Percentiles rank a stretch among this genome's conserved stretches.
Evolutionary conservation across 2,329 filamentous ascomycete genomes (phyloP).

Genomic region (Ophiocordyceps camponoti-floridani): DNA sequence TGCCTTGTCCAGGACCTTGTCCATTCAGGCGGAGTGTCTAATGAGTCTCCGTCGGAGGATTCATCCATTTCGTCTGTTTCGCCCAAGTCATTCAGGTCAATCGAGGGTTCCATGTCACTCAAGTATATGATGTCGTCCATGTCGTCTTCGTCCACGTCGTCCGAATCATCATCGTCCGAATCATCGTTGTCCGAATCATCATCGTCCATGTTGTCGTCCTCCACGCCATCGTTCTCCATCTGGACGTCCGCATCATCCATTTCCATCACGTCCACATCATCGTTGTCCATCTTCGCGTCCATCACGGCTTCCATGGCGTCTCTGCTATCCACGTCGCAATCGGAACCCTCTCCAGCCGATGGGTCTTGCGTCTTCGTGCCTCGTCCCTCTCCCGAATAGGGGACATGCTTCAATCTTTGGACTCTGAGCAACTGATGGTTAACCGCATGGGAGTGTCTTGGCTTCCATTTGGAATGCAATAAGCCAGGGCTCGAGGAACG

Average conservation of each 20-base stretch:
- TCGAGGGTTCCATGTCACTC: background rate
- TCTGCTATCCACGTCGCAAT: no score
- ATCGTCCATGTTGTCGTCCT: background rate
- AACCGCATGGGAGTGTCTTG: no score
- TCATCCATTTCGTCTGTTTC: background rate
- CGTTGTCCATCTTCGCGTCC: no score
- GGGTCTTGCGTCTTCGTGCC: no score
- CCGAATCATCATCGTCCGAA: background rate
- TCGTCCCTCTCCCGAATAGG: no score
- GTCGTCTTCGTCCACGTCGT: background rate
- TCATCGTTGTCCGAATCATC: background rate
- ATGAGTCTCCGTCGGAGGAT: background rate
- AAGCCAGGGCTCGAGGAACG: no score
- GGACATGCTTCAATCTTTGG: no score
- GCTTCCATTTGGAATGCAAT: no score
- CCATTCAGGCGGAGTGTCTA: background rate
- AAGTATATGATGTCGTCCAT: background rate
- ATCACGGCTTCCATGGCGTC: no score
- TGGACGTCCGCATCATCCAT: background rate
- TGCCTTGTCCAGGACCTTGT: background rate
- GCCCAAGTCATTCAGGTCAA: background rate
- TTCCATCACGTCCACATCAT: no score
- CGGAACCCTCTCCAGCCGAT: no score
- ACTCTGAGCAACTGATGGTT: no score
- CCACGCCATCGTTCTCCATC: background rate